A percentile compares a stretch with the other conserved stretches of the same genome.
Conservation (phyloP, 768 basidiomycete species). For the Suillus clintonianus region DNA sequence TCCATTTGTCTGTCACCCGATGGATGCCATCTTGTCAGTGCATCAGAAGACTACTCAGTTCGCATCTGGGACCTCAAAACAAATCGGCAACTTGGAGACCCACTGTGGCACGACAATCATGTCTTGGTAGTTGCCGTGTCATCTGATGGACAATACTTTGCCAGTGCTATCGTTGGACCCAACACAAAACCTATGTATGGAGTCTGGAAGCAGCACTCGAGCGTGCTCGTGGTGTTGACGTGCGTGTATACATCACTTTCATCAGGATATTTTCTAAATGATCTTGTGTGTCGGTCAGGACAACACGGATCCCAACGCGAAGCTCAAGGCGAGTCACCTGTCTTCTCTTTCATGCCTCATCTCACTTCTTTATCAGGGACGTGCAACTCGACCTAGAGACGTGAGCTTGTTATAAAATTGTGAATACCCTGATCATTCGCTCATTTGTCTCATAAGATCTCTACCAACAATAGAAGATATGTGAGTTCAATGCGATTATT, state of each 20-base stretch:
- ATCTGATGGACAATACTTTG: conserved; percentile 76
- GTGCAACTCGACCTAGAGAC: no score
- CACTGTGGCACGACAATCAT: conserved; percentile 77
- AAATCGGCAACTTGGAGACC: conserved; percentile 20
- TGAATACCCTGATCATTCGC: no score
- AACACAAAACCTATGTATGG: conserved; percentile 83
- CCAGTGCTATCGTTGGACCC: conserved; percentile 63
- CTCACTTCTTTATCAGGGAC: no score
- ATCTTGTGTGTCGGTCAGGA: not conserved
- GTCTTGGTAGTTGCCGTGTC: conserved; percentile 77
- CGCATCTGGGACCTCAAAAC: conserved; percentile 1
- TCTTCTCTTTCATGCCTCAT: no score
- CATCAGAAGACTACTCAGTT: not conserved
- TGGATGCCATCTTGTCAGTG: not conserved
- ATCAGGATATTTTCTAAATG: not conserved
- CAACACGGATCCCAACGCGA: no score
- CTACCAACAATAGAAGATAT: not conserved
- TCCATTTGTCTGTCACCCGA: not conserved
- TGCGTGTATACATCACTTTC: not conserved
- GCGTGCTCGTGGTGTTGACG: not conserved
- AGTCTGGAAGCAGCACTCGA: conserved; percentile 47
- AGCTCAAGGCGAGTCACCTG: not conserved
- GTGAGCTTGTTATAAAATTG: no score
- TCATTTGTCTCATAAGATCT: no score
- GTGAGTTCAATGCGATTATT: not conserved